Evolutionary conservation across 2,329 filamentous ascomycete species (phyloP).

Genomic region (Drechslerella coelobrocha): DNA sequence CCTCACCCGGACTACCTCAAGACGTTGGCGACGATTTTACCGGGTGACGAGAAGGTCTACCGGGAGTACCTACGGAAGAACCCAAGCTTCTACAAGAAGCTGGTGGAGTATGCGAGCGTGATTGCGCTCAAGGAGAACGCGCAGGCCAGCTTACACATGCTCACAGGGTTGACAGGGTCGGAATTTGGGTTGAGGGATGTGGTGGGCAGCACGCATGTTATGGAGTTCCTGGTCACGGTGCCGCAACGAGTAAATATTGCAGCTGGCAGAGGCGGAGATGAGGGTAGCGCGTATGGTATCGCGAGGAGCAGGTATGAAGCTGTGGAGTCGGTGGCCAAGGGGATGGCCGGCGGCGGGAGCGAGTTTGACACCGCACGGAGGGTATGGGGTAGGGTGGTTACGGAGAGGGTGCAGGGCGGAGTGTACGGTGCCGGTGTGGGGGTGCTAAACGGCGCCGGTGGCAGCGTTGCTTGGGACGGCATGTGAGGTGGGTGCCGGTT

Average conservation of each 20-base stretch:
- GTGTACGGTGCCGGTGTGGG: slow-evolving; percentile 34
- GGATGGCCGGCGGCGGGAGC: slow-evolving; percentile 35
- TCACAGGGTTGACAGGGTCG: slow-evolving; percentile 30
- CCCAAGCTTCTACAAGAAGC: slow-evolving; percentile 46
- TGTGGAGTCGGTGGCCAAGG: slow-evolving; percentile 39
- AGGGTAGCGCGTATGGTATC: slow-evolving; percentile 40
- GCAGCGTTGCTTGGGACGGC: slow-evolving; percentile 38
- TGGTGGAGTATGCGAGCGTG: slow-evolving; percentile 39
- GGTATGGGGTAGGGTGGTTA: slow-evolving; percentile 43
- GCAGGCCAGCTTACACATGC: slow-evolving; percentile 42
- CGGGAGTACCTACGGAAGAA: slow-evolving; percentile 34
- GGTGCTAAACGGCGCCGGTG: slow-evolving; percentile 16
- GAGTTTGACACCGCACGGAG: slow-evolving; percentile 39
- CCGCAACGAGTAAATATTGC: slow-evolving; percentile 43
- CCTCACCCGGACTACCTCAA: slow-evolving; percentile 46
- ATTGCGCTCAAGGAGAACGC: slow-evolving; percentile 44
- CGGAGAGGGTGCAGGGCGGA: slow-evolving; percentile 38
- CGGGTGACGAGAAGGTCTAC: slow-evolving; percentile 34
- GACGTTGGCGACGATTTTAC: slow-evolving; percentile 30
- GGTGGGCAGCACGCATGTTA: slow-evolving; percentile 28
- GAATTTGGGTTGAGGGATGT: slow-evolving; percentile 37
- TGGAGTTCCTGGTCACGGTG: slow-evolving; percentile 44
- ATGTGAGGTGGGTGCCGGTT: slow-evolving; percentile 32
- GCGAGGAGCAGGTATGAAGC: slow-evolving; percentile 39
- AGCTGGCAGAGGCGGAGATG: slow-evolving; percentile 34